Conservation (phyloP, 2,329 filamentous ascomycete genomes). For the Blumeria graminis region DNA sequence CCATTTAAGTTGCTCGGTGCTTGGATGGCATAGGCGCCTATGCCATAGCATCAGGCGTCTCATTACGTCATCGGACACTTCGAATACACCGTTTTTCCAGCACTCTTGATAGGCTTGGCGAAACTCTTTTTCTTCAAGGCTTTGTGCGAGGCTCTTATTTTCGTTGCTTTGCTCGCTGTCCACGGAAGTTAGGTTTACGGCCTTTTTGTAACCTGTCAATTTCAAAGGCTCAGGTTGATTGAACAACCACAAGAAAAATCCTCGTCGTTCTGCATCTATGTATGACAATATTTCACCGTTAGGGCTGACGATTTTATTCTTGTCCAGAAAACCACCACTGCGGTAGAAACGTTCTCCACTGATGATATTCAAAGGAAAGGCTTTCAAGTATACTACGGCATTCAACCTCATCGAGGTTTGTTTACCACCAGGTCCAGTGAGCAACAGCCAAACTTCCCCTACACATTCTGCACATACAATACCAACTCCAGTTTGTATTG, state of each 20-base stretch:
- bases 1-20: not conserved
- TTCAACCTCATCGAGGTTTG: not conserved
- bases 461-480: not conserved
- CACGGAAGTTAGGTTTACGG: not conserved
- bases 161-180: not conserved
- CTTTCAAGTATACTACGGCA: not conserved
- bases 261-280: not conserved
- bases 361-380: not conserved
- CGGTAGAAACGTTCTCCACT: not conserved
- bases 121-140: not conserved
- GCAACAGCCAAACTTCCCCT: not conserved
- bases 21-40: not conserved
- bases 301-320: not conserved
- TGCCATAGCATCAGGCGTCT: not conserved
- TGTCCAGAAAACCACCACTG: not conserved
- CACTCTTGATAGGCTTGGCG: not conserved
- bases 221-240: not conserved
- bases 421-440: not conserved
- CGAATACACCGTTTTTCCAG: not conserved
- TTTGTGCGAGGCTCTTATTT: not conserved
- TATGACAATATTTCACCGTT: not conserved
- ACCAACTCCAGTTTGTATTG: not conserved
- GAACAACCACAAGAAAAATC: not conserved
- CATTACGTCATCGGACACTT: not conserved
- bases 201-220: not conserved